Base-by-base conservation (phyloP, 441 rosid species). In the Geranium incanum region DNA sequence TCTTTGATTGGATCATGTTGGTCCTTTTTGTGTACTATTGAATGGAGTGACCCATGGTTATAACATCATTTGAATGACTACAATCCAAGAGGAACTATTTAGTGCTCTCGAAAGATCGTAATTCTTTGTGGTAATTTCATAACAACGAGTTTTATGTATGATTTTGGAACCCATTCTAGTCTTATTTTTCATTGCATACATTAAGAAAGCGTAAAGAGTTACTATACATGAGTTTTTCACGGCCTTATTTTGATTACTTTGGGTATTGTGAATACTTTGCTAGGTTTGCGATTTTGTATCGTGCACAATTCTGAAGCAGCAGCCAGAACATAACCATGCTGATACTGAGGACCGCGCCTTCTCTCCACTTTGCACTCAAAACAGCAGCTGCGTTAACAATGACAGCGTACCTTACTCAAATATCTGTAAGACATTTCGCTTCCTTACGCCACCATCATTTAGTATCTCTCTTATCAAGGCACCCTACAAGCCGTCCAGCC, bases 381-480 rank as follows among this genome's bases (percentile, higher is more conserved):
- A 38, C 33, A 28, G 33, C 33, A 28, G 33, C 33, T 28, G 33
- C 33, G 33, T 28, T 28, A 28, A 28, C 33, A 28, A 28, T 38
- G 43, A 38, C 5, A 38, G 43, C 43, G 3, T 38, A 4, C 43
- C 6, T 38, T 38, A 38, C 43, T 45, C 52, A 45, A 45, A 9
- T 9, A 9, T 45, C 52, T 48, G 15, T 48, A 48, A 13, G 57
- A 5, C 57, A 13, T 13, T 15, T 48, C 5, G 13, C 57, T 48
- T 12, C 57, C 57, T 48, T 48, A 60, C 57, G 15, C 57, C 72
- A 41, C 71, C 71, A 68, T 50, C 68, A 36, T 39, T 41, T 85
- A 52, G 13, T 78, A 39, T 77, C 79, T 72, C 76, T 87, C 9
- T 67, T 88, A 36, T 78, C 36, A 39, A 78, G 76, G 37, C 69